phyloP scores from a whole-genome alignment of 2,329 filamentous ascomycete species.

The Fusarium chaquense region DNA sequence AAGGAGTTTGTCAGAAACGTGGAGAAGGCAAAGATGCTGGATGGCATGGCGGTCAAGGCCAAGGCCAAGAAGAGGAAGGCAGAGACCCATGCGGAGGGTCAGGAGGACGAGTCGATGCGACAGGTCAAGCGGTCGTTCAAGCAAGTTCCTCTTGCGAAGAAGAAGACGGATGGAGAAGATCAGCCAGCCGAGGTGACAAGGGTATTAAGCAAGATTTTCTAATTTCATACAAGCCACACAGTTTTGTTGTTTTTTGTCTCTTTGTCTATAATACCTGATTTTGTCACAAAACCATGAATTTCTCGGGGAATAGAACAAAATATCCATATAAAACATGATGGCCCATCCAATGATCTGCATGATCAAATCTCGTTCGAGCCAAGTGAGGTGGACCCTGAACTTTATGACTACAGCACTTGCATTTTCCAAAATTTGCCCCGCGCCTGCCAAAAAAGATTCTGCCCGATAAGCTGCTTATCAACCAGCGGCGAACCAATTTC shows the following conservation, averaged over 20 bases:
- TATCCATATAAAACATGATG: conserved; percentile 25
- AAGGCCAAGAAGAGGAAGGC: conserved; percentile 57
- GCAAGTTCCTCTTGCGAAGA: conserved; percentile 71
- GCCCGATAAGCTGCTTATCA: conserved; percentile 54
- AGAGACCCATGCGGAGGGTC: conserved; percentile 44
- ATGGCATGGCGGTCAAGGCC: conserved; percentile 75
- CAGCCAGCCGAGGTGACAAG: conserved; percentile 69
- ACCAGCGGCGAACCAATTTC: conserved; percentile 55
- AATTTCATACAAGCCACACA: conserved; percentile 28
- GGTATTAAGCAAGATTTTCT: conserved; percentile 75
- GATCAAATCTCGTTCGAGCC: conserved; percentile 16
- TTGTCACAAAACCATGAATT: conserved; percentile 14
- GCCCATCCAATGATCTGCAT: conserved; percentile 29
- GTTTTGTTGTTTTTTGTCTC: conserved; percentile 10
- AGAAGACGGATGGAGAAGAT: conserved; percentile 57
- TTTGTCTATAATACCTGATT: conserved; percentile 26
- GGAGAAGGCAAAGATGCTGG: conserved; percentile 82
- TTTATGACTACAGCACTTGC: conserved; percentile 31
- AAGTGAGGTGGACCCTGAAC: conserved; percentile 40
- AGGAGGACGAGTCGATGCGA: conserved; percentile 35
- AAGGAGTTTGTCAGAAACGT: conserved; percentile 84
- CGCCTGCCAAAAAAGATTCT: conserved; percentile 42
- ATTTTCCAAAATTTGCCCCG: conserved; percentile 43
- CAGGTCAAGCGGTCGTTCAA: conserved; percentile 66
- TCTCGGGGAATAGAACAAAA: conserved; percentile 1